phyloP scores from a whole-genome alignment of 2,329 filamentous ascomycete species.

The Xylariaceae sp. region DNA sequence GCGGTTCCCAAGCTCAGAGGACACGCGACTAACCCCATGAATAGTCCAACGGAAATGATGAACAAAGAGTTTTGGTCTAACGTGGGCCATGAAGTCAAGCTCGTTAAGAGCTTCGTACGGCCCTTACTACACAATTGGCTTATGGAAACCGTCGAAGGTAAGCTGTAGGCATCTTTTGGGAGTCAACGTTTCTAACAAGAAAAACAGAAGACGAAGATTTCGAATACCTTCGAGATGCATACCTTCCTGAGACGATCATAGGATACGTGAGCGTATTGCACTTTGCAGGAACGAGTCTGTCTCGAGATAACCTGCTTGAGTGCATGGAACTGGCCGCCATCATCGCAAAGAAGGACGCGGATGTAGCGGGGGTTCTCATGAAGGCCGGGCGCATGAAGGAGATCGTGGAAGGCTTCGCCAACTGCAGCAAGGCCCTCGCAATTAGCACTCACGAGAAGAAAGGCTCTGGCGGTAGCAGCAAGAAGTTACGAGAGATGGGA shows the following conservation, averaged over 20 bases:
- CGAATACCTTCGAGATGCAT: constrained; percentile 68
- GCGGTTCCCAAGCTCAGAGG: neutral
- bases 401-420: constrained; percentile 75
- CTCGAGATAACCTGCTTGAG: constrained; percentile 76
- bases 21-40: constrained; percentile 33
- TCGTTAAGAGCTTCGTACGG: constrained; percentile 58
- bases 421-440: constrained; percentile 72
- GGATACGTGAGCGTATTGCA: constrained; percentile 83
- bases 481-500: constrained; percentile 63
- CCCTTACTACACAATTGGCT: constrained; percentile 70
- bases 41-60: constrained; percentile 38
- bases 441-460: constrained; percentile 60
- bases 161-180: constrained; percentile 24
- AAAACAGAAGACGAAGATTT: constrained; percentile 61
- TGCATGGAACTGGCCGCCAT: constrained; percentile 83
- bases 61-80: constrained; percentile 54
- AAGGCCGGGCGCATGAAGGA: constrained; percentile 71
- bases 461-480: constrained; percentile 51
- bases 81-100: constrained; percentile 57
- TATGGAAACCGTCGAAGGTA: constrained; percentile 57
- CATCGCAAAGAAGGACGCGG: constrained; percentile 71
- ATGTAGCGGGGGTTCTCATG: constrained; percentile 67
- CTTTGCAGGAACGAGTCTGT: constrained; percentile 73
- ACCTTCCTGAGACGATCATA: constrained; percentile 83
- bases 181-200: constrained; percentile 10